These are phyloP conservation scores for Penicillium sp. DNA, from an alignment of 2,329 filamentous ascomycete genomes.

Conservation along the genomic window DNA sequence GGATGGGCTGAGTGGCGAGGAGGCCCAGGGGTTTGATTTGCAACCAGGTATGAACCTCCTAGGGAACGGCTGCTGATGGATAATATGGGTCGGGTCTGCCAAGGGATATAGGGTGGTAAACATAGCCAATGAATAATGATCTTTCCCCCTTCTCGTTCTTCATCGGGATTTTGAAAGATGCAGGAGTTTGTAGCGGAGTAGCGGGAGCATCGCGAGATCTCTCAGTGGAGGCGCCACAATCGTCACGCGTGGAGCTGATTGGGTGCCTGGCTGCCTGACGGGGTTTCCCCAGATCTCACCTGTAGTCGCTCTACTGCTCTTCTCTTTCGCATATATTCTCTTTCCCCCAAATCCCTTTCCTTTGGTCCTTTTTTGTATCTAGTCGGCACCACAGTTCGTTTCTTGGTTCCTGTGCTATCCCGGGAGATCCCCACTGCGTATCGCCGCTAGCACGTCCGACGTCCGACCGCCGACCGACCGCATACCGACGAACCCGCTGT, in stretches of 20 bases:
- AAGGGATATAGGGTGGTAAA: no score
- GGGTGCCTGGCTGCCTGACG: constrained; percentile 7
- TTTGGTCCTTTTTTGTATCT: background rate
- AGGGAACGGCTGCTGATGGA: constrained; percentile 10
- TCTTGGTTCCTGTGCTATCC: constrained; percentile 14
- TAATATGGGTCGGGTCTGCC: background rate
- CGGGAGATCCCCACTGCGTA: constrained; percentile 20
- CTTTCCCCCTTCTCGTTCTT: background rate
- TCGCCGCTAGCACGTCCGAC: constrained; percentile 18
- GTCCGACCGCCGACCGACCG: constrained; percentile 21
- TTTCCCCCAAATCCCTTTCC: background rate
- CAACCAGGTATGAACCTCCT: constrained; percentile 9
- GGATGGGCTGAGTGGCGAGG: constrained; percentile 29
- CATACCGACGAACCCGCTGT: constrained; percentile 21
- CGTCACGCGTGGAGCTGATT: constrained; percentile 7
- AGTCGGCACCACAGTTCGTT: background rate
- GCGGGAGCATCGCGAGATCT: background rate
- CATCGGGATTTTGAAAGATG: no score
- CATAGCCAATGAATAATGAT: background rate
- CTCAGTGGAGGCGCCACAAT: background rate
- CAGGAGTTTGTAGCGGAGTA: no score
- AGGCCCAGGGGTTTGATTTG: constrained; percentile 4
- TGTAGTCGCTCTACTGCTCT: constrained; percentile 4
- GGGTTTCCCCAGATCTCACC: constrained; percentile 1
- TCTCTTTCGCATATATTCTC: background rate